Conservation (phyloP, 139 green algal genomes). For the Eudorina sp. region DNA sequence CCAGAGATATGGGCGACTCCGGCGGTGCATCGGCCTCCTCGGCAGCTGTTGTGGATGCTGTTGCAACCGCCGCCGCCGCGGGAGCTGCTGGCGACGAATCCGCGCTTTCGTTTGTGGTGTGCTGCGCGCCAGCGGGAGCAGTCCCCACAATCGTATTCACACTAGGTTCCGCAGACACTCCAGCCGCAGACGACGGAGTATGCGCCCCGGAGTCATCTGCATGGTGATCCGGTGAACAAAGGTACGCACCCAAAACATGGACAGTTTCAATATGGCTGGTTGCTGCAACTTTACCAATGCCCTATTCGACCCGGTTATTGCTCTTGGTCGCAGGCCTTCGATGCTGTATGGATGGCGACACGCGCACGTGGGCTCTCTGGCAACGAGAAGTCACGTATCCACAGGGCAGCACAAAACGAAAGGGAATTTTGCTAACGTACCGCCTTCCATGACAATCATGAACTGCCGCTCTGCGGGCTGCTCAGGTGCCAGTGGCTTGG, state of each 20-base stretch:
- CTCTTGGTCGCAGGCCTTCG: too few relatives aligned
- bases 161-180: not conserved
- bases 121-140: not conserved
- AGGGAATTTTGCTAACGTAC: too few relatives aligned
- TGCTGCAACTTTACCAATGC: too few relatives aligned
- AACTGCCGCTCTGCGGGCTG: constrained; percentile 50
- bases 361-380: too few relatives aligned
- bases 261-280: too few relatives aligned
- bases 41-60: not conserved
- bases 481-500: constrained; percentile 53
- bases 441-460: constrained; percentile 60
- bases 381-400: too few relatives aligned
- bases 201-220: not conserved
- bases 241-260: too few relatives aligned
- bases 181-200: not conserved
- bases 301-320: too few relatives aligned
- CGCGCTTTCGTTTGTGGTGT: not conserved
- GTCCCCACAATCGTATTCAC: constrained; percentile 3
- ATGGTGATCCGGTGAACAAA: too few relatives aligned
- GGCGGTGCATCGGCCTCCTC: not conserved
- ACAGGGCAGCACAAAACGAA: too few relatives aligned
- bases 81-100: not conserved
- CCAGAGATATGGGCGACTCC: not conserved
- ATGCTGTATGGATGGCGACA: too few relatives aligned
- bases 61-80: not conserved